Conservation (phyloP, 768 basidiomycete genomes). For the Pulveroboletus frians region DNA sequence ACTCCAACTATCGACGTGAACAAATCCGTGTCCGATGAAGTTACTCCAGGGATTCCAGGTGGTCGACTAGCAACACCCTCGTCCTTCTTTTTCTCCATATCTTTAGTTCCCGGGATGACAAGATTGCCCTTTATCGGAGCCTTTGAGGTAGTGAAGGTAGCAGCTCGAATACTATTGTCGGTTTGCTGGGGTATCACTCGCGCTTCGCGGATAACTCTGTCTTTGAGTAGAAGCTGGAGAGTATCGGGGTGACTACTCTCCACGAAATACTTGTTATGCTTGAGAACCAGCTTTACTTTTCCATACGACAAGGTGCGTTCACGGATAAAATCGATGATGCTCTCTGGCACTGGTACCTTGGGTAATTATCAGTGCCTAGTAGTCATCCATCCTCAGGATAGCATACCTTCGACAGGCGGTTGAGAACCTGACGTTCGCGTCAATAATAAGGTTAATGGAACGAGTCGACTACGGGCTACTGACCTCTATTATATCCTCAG, state of each 20-base stretch:
- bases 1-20: constrained; percentile 97
- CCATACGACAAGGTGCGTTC: constrained; percentile 95
- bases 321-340: constrained; percentile 81
- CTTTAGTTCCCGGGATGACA: constrained; percentile 81
- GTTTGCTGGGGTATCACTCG: constrained; percentile 63
- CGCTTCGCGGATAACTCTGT: constrained; percentile 78
- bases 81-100: constrained; percentile 66
- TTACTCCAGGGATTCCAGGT: constrained; percentile 24
- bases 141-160: constrained; percentile 74
- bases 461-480: constrained; percentile 28
- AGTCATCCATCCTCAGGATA: constrained; percentile 1
- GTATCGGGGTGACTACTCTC: constrained; percentile 95
- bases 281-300: constrained; percentile 96
- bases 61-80: constrained; percentile 38
- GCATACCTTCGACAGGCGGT: constrained; percentile 67
- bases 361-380: constrained; percentile 2
- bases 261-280: constrained; percentile 96
- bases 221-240: constrained; percentile 80
- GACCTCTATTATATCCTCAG: constrained; percentile 97
- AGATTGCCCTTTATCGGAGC: constrained; percentile 79
- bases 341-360: constrained; percentile 88
- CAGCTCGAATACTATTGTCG: constrained; percentile 72
- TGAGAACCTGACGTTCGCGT: constrained; percentile 54
- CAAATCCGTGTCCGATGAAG: constrained; percentile 61
- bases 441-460: constrained; percentile 30